phyloP scores from a whole-genome alignment of 495 filamentous ascomycete species.

The Talaromyces wortmannii region DNA sequence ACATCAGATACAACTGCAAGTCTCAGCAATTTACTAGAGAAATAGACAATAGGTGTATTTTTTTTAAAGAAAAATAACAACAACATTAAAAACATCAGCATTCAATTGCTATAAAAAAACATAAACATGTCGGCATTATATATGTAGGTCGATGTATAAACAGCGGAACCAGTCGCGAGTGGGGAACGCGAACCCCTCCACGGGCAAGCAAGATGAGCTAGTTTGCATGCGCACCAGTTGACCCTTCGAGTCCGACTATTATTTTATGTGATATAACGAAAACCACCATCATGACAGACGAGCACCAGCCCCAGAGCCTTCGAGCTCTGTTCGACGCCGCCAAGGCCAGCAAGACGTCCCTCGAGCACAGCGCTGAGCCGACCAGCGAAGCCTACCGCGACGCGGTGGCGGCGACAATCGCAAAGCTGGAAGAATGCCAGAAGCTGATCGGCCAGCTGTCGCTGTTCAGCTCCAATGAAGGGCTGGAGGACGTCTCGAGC shows the following conservation, averaged over 20 bases:
- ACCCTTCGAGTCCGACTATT: too few relatives aligned
- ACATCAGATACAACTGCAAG: neutral
- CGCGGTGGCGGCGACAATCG: slow-evolving; percentile 58
- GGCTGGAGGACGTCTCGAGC: slow-evolving; percentile 79
- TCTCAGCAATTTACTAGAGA: neutral
- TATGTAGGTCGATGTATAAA: too few relatives aligned
- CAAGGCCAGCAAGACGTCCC: slow-evolving; percentile 41
- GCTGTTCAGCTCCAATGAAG: slow-evolving; percentile 87
- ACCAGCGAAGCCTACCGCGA: slow-evolving; percentile 58
- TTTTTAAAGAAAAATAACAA: too few relatives aligned
- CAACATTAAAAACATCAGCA: too few relatives aligned
- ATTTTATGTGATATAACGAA: too few relatives aligned
- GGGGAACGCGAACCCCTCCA: too few relatives aligned
- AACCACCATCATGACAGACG: slow-evolving; percentile 38
- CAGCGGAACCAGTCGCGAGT: too few relatives aligned
- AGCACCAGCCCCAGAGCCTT: slow-evolving; percentile 53
- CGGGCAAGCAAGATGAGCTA: too few relatives aligned
- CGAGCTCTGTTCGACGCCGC: slow-evolving; percentile 50
- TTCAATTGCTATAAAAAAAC: too few relatives aligned
- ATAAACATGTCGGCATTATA: too few relatives aligned
- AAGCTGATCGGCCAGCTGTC: slow-evolving; percentile 61
- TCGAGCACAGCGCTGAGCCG: slow-evolving; percentile 42
- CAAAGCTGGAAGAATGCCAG: slow-evolving; percentile 66
- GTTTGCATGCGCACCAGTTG: too few relatives aligned
- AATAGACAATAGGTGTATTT: neutral